Evolutionary conservation across 306 rosid genomes (phyloP).

Genomic region (Comarum palustre): DNA sequence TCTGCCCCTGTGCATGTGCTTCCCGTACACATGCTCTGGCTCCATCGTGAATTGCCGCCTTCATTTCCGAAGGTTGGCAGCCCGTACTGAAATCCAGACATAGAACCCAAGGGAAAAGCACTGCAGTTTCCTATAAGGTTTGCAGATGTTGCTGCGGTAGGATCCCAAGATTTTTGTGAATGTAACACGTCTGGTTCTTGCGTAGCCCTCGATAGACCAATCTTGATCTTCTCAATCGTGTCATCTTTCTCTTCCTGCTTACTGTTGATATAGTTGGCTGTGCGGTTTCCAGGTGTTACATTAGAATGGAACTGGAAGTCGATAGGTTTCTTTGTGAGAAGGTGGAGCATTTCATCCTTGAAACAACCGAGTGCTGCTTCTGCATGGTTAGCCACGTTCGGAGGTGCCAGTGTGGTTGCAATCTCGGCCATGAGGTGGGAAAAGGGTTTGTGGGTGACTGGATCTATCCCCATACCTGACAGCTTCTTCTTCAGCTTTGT

Average conservation of each 20-base stretch:
- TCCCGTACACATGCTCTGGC: constrained; percentile 74
- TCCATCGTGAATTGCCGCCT: constrained; percentile 74
- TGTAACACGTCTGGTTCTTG: constrained; percentile 59
- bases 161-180: constrained; percentile 61
- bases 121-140: constrained; percentile 50
- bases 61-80: constrained; percentile 53
- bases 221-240: constrained; percentile 62
- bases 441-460: constrained; percentile 77
- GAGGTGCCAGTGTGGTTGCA: constrained; percentile 76
- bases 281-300: constrained; percentile 28
- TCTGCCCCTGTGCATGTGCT: constrained; percentile 78
- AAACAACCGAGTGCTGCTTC: constrained; percentile 90
- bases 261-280: constrained; percentile 39
- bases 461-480: constrained; percentile 75
- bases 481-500: constrained; percentile 75
- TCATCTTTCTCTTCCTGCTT: constrained; percentile 52
- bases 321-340: constrained; percentile 60
- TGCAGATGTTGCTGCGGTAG: constrained; percentile 41
- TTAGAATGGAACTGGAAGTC: constrained; percentile 66
- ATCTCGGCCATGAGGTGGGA: constrained; percentile 89
- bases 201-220: constrained; percentile 64
- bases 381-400: constrained; percentile 74
- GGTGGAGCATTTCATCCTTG: constrained; percentile 81
- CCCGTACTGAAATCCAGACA: constrained; percentile 51
- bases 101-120: constrained; percentile 47